Conservation (phyloP, 73 alveolate genomes). For the Paramecium tetraurelia region DNA sequence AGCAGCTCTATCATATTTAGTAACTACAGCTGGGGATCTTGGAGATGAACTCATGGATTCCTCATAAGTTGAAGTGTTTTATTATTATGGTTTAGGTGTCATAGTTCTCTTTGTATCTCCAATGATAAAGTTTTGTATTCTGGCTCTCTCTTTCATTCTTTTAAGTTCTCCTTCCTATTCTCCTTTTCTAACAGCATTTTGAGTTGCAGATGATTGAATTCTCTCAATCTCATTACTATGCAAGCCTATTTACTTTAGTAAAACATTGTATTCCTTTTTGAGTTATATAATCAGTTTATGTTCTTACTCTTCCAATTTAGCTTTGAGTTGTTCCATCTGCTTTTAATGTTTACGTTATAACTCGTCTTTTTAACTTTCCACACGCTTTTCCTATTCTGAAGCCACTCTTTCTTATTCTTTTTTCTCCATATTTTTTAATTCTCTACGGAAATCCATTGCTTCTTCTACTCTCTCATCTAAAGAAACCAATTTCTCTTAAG, state of each 20-base stretch:
- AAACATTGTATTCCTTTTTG: slow-evolving; percentile 82
- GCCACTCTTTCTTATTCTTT: slow-evolving; percentile 90
- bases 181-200: slow-evolving; percentile 74
- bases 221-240: slow-evolving; percentile 93
- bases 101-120: slow-evolving; percentile 59
- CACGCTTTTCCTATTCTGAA: slow-evolving; percentile 78
- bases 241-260: slow-evolving; percentile 83
- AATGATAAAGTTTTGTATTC: slow-evolving; percentile 59
- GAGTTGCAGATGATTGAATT: slow-evolving; percentile 68
- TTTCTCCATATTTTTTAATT: slow-evolving; percentile 78
- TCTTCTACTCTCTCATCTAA: slow-evolving; percentile 96
- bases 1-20: not conserved
- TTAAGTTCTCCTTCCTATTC: slow-evolving; percentile 70
- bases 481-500: slow-evolving; percentile 93
- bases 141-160: slow-evolving; percentile 80
- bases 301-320: slow-evolving; percentile 81
- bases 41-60: slow-evolving; percentile 64
- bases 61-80: slow-evolving; percentile 59
- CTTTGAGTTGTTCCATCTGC: slow-evolving; percentile 88
- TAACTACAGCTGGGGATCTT: not conserved
- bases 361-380: slow-evolving; percentile 79
- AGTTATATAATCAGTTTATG: slow-evolving; percentile 84
- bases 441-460: slow-evolving; percentile 94
- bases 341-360: slow-evolving; percentile 65
- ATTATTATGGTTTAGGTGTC: slow-evolving; percentile 30